These are phyloP conservation scores for Phaeoacremonium minimum DNA, from an alignment of 2,329 filamentous ascomycete species.

Conservation along the genomic window DNA sequence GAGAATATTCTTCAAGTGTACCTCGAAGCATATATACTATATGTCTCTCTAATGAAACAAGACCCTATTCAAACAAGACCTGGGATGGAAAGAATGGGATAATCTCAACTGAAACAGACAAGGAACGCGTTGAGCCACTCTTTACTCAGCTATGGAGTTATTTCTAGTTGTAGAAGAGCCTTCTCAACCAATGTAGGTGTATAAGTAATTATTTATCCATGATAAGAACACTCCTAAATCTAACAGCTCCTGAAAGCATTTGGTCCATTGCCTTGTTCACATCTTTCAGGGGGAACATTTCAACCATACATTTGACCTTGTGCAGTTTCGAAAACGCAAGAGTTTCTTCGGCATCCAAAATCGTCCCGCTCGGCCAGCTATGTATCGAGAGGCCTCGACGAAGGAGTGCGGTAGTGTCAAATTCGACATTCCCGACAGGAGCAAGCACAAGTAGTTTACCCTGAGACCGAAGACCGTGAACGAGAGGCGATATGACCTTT, in stretches of 20 bases:
- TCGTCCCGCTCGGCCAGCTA: constrained; percentile 58
- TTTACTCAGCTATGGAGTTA: too few relatives aligned
- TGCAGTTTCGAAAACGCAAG: constrained; percentile 59
- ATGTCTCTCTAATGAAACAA: too few relatives aligned
- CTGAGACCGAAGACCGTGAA: constrained; percentile 43
- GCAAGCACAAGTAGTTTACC: constrained; percentile 57
- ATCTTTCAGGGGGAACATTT: constrained; percentile 55
- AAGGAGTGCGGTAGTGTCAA: constrained; percentile 37
- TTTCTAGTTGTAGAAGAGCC: too few relatives aligned
- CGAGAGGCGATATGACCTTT: constrained; percentile 45
- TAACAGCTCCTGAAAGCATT: constrained; percentile 6
- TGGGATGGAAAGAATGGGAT: too few relatives aligned
- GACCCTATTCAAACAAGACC: too few relatives aligned
- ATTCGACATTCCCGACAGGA: constrained; percentile 36
- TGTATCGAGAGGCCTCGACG: constrained; percentile 52
- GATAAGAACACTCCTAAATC: constrained; percentile 8
- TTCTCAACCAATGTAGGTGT: too few relatives aligned
- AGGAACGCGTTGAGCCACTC: too few relatives aligned
- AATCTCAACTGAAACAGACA: too few relatives aligned
- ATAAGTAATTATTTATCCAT: too few relatives aligned
- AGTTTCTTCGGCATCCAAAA: constrained; percentile 59
- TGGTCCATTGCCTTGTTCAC: constrained; percentile 31
- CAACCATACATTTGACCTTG: constrained; percentile 57
- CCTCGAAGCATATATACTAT: too few relatives aligned
- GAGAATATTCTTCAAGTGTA: too few relatives aligned